Percentiles rank a stretch among this genome's conserved stretches.
Evolutionary conservation across 306 rosid genomes (phyloP).

Genomic region (Lupinus albus): DNA sequence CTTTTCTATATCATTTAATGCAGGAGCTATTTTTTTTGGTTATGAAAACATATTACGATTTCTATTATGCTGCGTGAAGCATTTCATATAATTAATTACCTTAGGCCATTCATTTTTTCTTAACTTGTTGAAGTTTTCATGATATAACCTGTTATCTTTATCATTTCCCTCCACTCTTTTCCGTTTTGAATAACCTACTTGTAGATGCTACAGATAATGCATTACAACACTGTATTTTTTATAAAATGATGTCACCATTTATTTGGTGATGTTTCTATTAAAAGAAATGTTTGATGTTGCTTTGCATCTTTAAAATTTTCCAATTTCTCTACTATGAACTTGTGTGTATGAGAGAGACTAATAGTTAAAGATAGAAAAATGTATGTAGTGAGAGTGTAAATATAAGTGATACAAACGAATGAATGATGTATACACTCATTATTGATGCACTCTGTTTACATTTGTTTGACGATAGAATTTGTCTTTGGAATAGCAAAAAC

Average conservation of each 20-base stretch:
- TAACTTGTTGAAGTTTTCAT: conserved; percentile 15
- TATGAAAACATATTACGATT: neutral
- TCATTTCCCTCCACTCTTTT: conserved; percentile 16
- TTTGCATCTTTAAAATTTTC: neutral
- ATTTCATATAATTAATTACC: conserved; percentile 19
- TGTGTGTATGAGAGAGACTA: neutral
- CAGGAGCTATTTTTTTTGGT: neutral
- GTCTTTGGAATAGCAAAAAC: conserved; percentile 24
- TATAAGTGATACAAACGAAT: too few species aligned
- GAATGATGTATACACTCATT: too few species aligned
- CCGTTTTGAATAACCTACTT: neutral
- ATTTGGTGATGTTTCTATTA: conserved; percentile 6
- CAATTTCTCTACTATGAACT: conserved; percentile 5
- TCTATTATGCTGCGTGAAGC: neutral
- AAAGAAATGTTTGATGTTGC: conserved; percentile 27
- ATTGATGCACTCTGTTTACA: conserved; percentile 18
- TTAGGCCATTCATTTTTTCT: neutral
- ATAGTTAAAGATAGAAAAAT: too few species aligned
- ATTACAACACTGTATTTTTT: conserved; percentile 4
- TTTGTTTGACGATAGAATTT: conserved; percentile 46
- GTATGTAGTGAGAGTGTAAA: too few species aligned
- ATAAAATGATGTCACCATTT: neutral
- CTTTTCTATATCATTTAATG: conserved; percentile 22
- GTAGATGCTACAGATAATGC: conserved; percentile 20
- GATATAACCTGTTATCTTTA: neutral